Evolutionary conservation across 257 asterid genomes (phyloP).

Genomic region (Handroanthus guayacan): DNA sequence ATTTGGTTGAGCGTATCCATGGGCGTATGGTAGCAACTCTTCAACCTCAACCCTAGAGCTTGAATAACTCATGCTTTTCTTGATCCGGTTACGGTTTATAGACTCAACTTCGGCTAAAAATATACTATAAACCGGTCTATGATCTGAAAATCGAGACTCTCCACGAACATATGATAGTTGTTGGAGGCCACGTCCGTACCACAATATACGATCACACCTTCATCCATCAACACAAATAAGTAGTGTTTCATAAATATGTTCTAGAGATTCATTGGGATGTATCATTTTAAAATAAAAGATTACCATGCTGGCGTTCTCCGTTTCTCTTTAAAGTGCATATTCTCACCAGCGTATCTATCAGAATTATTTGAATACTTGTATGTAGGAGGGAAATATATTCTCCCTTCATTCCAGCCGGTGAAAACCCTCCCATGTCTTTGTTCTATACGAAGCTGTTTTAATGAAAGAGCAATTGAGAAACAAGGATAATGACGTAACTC

Average conservation of each 20-base stretch:
- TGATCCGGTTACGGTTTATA: constrained; percentile 59
- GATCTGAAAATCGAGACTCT: constrained; percentile 94
- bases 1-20: constrained; percentile 50
- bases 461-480: constrained; percentile 10
- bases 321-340: constrained; percentile 77
- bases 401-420: constrained; percentile 89
- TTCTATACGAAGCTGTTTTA: constrained; percentile 78
- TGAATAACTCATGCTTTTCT: constrained; percentile 70
- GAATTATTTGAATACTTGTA: constrained; percentile 90
- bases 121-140: constrained; percentile 82
- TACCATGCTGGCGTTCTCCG: constrained; percentile 97
- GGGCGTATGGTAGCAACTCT: constrained; percentile 75
- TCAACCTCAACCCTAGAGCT: constrained; percentile 91
- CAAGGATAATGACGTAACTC: neutral
- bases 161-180: constrained; percentile 96
- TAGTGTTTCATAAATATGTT: neutral
- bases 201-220: constrained; percentile 98
- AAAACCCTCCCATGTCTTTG: constrained; percentile 81
- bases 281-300: neutral
- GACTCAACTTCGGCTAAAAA: constrained; percentile 93
- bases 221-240: constrained; percentile 36
- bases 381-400: constrained; percentile 89
- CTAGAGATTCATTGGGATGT: neutral
- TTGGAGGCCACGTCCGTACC: constrained; percentile 89
- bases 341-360: constrained; percentile 85